phyloP scores from a whole-genome alignment of 352 stramenopile genomes.

The Globisporangium polare region DNA sequence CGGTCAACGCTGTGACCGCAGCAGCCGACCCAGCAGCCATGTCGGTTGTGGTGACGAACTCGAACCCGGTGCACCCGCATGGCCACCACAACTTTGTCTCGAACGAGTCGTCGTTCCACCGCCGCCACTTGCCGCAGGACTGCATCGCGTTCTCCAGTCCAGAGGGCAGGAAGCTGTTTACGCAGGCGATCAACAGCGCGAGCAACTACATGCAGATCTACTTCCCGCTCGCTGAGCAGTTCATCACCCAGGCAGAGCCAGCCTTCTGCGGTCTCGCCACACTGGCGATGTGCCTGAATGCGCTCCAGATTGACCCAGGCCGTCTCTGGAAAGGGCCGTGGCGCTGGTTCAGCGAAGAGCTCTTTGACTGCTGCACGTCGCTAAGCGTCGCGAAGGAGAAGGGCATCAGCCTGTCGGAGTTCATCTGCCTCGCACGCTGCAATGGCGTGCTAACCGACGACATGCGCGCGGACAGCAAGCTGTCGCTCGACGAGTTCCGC shows the following conservation, averaged over 20 bases:
- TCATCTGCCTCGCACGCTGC: slow-evolving; percentile 62
- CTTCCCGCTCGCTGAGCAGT: slow-evolving; percentile 89
- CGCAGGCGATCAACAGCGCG: slow-evolving; percentile 32
- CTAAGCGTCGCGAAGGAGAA: slow-evolving; percentile 70
- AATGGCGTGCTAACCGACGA: slow-evolving; percentile 59
- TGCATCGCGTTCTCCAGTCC: slow-evolving; percentile 48
- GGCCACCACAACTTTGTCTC: slow-evolving; percentile 1
- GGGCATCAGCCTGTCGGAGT: slow-evolving; percentile 69
- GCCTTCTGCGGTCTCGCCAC: slow-evolving; percentile 87
- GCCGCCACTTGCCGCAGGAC: slow-evolving; percentile 43
- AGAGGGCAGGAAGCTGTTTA: slow-evolving; percentile 58
- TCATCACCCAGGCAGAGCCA: slow-evolving; percentile 89
- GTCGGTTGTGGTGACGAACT: slow-evolving; percentile 5
- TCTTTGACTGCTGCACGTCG: slow-evolving; percentile 78
- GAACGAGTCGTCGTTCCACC: slow-evolving; percentile 44
- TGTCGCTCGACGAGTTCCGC: slow-evolving; percentile 53
- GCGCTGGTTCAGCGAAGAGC: slow-evolving; percentile 80
- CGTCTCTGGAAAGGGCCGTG: slow-evolving; percentile 73
- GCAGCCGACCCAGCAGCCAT: background rate
- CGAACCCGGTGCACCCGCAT: background rate
- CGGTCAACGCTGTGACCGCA: background rate
- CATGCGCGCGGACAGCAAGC: slow-evolving; percentile 34
- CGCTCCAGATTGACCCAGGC: slow-evolving; percentile 67
- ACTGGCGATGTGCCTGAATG: slow-evolving; percentile 77
- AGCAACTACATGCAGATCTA: slow-evolving; percentile 88